Evolutionary conservation across 768 basidiomycete genomes (phyloP), one percentile per base, ranked within the genome.

Genomic region (Leccinum aurantiacum): DNA sequence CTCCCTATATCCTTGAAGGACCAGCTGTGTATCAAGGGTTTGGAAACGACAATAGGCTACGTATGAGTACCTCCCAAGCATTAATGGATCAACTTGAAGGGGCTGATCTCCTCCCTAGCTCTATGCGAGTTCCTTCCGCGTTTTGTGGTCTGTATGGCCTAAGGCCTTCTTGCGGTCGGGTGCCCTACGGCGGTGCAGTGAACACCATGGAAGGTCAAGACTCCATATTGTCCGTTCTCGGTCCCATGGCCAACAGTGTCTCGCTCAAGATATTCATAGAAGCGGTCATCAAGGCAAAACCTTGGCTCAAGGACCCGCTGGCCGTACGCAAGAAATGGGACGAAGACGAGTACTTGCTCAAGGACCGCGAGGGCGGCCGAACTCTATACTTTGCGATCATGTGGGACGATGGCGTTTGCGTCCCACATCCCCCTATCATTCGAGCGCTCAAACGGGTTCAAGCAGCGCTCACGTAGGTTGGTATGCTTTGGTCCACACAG

Each of bases 1-100:
- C 76, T 92, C 13, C 89, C 89, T 0, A 77, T 91, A 41, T 90
- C 88, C 6, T 71, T 90, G 54, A 91, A 92, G 70, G 90, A 92
- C 65, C 89, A 91, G 69, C 70, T 91, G 27, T 80, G 75, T 47
- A 80, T 92, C 63, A 79, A 87, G 63, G 90, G 86, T 3, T 67
- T 88, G 11, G 89, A 91, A 68, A 83, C 86, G 0, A 84, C 83
- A 0, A 86, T 90, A 78, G 88, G 90, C 3, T 93, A 91, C 66
- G 86, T 86, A 8, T 86, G 92, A 24, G 24, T 24, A 24, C 24
- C 24, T 24, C 24, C 24, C 24, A 24, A 24, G 24, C 24, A 24
- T 24, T 24, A 24, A 24, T 24, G 24, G 24, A 24, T 24, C 24
- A 24, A 24, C 24, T 24, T 24, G 24, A 24, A 24, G 24, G 25